Evolutionary conservation across 1,284 basidiomycete species (phyloP), one percentile per base, ranked within the genome.

Genomic region (Leccinum insolens): DNA sequence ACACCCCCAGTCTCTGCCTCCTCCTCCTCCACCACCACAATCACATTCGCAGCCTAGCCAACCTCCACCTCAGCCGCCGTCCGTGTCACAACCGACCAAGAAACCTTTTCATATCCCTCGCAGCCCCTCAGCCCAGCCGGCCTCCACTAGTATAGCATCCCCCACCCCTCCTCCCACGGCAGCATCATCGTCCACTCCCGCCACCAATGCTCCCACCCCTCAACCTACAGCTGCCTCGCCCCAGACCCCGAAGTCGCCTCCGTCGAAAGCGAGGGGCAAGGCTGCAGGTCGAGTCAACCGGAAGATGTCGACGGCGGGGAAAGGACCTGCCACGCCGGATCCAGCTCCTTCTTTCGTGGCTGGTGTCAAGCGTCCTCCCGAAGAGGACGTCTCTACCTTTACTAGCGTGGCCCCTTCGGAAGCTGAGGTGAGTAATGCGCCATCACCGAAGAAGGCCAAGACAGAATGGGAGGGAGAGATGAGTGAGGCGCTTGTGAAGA

Each of bases 371-470:
- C 85, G 90, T 31, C 80, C 79, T 25, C 86, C 89, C 20, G 89
- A 91, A 65, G 88, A 92, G 17, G 89, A 88, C 9, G 66, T 76
- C 1, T 65, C 76, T 46, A 67, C 74, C 8, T 72, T 76, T 37
- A 69, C 73, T 9, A 71, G 69, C 41, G 71, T 73, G 7, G 72
- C 77, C 1, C 74, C 77, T 49, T 74, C 79, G 49, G 79, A 81
- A 34, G 78, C 82, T 20, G 80, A 81, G 20, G 77, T 80, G 7
- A 82, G 82, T 67, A 85, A 86, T 65, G 87, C 87, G 9, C 89
- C 89, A 3, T 88, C 90, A 4, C 87, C 89, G 20, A 93, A 93
- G 80, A 87, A 89, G 63, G 74, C 79, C 55, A 92, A 89, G 82
- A 86, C 83, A 14, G 90, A 93, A 65, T 91, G 88, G 87, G 89